phyloP scores from a whole-genome alignment of 306 rosid species.

The Argentina anserina region DNA sequence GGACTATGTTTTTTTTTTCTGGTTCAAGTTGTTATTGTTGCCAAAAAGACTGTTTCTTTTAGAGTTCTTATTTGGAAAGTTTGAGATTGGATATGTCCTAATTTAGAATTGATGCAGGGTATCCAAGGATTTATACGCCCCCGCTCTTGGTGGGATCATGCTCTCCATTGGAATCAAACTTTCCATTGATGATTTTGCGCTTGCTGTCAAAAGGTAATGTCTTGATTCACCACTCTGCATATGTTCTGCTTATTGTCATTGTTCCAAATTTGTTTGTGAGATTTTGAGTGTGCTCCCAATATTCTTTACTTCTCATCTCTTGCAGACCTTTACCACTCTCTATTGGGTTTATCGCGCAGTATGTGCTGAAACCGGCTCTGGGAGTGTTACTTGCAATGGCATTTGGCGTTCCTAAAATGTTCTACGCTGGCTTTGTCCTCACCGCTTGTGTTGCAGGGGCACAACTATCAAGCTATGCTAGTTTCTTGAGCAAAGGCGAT shows the following conservation, averaged over 20 bases:
- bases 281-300: slow-evolving; percentile 25
- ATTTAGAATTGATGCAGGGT: slow-evolving; percentile 63
- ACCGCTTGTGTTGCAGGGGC: slow-evolving; percentile 94
- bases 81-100: slow-evolving; percentile 16
- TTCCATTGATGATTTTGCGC: slow-evolving; percentile 82
- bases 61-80: not conserved
- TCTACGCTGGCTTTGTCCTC: slow-evolving; percentile 88
- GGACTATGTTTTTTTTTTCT: slow-evolving; percentile 3
- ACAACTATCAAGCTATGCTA: slow-evolving; percentile 90
- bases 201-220: slow-evolving; percentile 75
- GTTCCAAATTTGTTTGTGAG: slow-evolving; percentile 13
- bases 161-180: slow-evolving; percentile 88
- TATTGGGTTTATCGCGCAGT: slow-evolving; percentile 74
- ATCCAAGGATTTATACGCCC: slow-evolving; percentile 88
- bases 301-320: slow-evolving; percentile 35
- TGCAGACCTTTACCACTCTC: slow-evolving; percentile 90
- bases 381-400: slow-evolving; percentile 77
- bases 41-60: not conserved
- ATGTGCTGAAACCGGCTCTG: slow-evolving; percentile 73
- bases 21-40: slow-evolving; percentile 4
- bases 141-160: slow-evolving; percentile 99
- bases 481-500: slow-evolving; percentile 92
- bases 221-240: slow-evolving; percentile 12
- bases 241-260: slow-evolving; percentile 12
- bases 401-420: slow-evolving; percentile 62